Evolutionary conservation across 1,139 yeast genomes (phyloP), one percentile per base, ranked within the genome.

Genomic region (Zygosaccharomyces sapae): DNA sequence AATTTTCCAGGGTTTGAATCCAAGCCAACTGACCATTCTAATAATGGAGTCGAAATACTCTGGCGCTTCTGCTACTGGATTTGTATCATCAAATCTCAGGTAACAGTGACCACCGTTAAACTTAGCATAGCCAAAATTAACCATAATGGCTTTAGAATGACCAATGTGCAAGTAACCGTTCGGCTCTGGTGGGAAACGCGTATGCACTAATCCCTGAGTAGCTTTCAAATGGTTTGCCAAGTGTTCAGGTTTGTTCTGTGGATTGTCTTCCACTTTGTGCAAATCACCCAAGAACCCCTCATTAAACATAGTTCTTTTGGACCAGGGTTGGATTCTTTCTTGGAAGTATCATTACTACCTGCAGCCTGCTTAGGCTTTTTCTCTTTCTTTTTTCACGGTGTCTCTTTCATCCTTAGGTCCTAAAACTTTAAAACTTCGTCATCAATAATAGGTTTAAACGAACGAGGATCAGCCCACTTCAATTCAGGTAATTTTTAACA

Each of bases 371-470:
- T 47, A 25, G 70, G 67, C 59, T 72, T 70, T 33, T 52, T 52
- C 64, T 81, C 81, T 73, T 85, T 83, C 63, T 83, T 86, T 85
- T 71, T 86, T 86, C 47, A 82, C 76, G 20, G 83, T 75, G 65
- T 92, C 98, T 54, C 98, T 81, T 63, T 90, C 98, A 64, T 92
- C 98, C 68, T 90, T 92, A 44, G 98, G 97, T 19, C 98, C 98
- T 46, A 89, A 70, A 22, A 83, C 68, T 40, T 71, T 79, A 86
- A 70, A 20, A 89, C 73, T 59, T 85, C 80, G 42, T 76, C 80
- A 63, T 92, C 98, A 55, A 92, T 85, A 24, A 80, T 75, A 12
- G 96, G 95, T 70, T 92, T 92, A 71, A 92, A 86, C 48, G 79
- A 71, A 44, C 81, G 79, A 35, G 97, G 95, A 47, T 86, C 78